These are phyloP conservation scores for Kwoniella sp. DNA, from an alignment of 768 basidiomycete species.

Conservation along the genomic window DNA sequence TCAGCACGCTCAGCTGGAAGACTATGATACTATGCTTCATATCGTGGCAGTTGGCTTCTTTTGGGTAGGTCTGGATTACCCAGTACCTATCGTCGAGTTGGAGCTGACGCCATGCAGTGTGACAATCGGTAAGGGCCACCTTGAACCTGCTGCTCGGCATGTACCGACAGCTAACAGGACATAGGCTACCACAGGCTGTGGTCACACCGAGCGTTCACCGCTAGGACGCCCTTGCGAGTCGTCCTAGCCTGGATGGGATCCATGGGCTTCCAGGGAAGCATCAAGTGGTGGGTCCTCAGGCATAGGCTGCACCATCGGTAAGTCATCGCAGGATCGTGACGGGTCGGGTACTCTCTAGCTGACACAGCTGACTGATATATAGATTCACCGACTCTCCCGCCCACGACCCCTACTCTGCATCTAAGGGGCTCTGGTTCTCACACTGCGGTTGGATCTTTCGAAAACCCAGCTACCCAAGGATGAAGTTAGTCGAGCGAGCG, in stretches of 20 bases:
- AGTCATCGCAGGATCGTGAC: constrained; percentile 8
- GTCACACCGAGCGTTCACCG: constrained; percentile 68
- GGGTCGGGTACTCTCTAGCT: background rate
- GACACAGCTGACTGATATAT: background rate
- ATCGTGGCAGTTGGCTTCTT: constrained; percentile 66
- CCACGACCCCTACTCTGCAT: constrained; percentile 67
- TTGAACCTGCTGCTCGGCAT: too few species aligned
- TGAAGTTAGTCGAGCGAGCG: constrained; percentile 62
- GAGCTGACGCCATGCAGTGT: constrained; percentile 53
- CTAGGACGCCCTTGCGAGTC: constrained; percentile 57
- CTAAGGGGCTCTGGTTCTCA: constrained; percentile 66
- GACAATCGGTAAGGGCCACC: constrained; percentile 52
- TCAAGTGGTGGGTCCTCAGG: constrained; percentile 65
- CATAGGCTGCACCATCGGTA: constrained; percentile 68
- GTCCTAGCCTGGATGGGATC: constrained; percentile 64
- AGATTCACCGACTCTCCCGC: constrained; percentile 60
- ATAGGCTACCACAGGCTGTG: constrained; percentile 76
- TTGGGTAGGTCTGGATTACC: constrained; percentile 54
- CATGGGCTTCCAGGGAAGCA: constrained; percentile 72
- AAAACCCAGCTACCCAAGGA: constrained; percentile 63
- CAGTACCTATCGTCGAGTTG: background rate
- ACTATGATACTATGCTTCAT: constrained; percentile 59
- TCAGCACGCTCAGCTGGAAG: constrained; percentile 52
- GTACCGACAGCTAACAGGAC: background rate
- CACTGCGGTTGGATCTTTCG: constrained; percentile 85